A percentile compares a stretch with the other conserved stretches of the same genome.
Conservation (phyloP, 257 asterid species). For the Paraleonurus japonicus region DNA sequence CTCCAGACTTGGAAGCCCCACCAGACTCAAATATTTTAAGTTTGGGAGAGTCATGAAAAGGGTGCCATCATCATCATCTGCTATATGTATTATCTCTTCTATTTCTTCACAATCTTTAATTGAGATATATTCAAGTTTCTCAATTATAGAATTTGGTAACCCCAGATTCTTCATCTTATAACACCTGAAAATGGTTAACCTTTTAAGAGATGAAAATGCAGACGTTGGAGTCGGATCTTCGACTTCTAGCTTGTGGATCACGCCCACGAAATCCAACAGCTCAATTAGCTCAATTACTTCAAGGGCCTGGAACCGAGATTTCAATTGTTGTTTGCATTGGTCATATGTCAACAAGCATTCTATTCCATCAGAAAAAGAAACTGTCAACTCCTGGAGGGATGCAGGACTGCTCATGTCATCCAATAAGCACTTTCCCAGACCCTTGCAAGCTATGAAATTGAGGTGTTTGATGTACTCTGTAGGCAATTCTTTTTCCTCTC, state of each 20-base stretch:
- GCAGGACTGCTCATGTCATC: conserved; percentile 14
- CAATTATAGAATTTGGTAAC: not conserved
- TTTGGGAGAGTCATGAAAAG: no score
- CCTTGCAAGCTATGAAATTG: not conserved
- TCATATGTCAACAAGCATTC: conserved; percentile 16
- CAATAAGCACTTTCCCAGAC: conserved; percentile 16
- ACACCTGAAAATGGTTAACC: not conserved
- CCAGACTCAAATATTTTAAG: no score
- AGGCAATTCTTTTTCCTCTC: not conserved
- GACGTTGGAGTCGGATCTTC: not conserved
- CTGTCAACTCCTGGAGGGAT: conserved; percentile 3
- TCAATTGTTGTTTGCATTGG: not conserved
- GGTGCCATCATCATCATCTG: no score
- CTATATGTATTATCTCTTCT: conserved; percentile 15
- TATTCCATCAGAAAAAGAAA: not conserved
- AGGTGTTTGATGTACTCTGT: not conserved
- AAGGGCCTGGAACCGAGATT: not conserved
- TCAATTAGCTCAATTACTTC: not conserved
- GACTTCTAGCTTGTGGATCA: not conserved
- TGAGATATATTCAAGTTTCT: not conserved
- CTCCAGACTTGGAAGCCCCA: no score
- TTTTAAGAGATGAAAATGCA: not conserved
- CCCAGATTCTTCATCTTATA: conserved; percentile 16
- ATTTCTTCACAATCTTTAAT: not conserved
- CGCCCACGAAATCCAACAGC: not conserved